Percentiles rank a stretch among this genome's conserved stretches.
Evolutionary conservation across 2,329 filamentous ascomycete genomes (phyloP).

Genomic region (Fusarium heterosporum): DNA sequence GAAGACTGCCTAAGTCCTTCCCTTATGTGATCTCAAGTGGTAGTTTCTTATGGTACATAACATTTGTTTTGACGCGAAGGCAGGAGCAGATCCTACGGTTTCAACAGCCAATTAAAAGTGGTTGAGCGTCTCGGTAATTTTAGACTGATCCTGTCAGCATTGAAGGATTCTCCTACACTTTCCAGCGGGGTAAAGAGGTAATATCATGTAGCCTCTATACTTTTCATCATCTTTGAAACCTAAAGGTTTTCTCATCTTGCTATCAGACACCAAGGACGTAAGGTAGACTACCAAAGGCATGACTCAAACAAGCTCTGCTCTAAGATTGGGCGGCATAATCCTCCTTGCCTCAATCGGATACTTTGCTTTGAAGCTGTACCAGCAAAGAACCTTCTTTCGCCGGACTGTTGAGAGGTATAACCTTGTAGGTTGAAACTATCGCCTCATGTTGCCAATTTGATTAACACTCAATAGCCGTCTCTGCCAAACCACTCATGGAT

Average conservation of each 20-base stretch:
- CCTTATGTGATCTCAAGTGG: too few relatives aligned
- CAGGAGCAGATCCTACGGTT: too few relatives aligned
- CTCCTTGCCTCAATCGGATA: neutral
- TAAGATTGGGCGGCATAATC: neutral
- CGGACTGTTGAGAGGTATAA: neutral
- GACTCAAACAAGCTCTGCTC: neutral
- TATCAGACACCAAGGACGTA: neutral
- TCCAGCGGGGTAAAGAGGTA: neutral
- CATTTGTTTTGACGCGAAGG: too few relatives aligned
- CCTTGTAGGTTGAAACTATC: neutral
- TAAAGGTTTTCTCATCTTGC: neutral
- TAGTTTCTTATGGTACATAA: too few relatives aligned
- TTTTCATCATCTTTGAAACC: neutral
- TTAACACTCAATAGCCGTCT: neutral
- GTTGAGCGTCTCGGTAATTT: too few relatives aligned
- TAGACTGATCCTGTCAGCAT: too few relatives aligned
- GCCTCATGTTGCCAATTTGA: neutral
- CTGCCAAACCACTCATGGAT: slow-evolving; percentile 3
- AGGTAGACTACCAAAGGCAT: neutral
- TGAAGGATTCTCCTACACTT: neutral
- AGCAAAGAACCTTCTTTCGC: slow-evolving; percentile 3
- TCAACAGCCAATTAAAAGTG: too few relatives aligned
- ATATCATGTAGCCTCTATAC: neutral
- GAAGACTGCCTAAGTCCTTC: too few relatives aligned
- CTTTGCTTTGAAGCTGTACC: neutral